Evolutionary conservation across 2,329 filamentous ascomycete species (phyloP).

Genomic region (Fusarium temperatum): DNA sequence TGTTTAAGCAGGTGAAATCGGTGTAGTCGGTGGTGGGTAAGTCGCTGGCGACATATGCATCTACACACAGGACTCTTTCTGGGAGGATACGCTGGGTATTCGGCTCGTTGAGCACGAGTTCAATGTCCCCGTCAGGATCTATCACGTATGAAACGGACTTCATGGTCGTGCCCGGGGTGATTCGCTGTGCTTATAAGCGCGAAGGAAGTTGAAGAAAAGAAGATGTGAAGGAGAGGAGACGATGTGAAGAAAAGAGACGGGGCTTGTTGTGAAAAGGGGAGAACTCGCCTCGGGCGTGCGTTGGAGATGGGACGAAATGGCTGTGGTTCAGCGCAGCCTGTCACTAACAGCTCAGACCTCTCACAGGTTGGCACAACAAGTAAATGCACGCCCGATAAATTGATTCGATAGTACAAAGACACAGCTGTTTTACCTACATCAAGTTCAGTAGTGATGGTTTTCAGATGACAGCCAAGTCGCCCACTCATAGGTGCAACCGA

Average conservation of each 20-base stretch:
- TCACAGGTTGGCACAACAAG: neutral
- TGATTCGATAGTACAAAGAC: fast-evolving
- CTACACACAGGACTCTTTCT: fast-evolving
- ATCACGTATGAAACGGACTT: neutral
- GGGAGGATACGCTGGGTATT: neutral
- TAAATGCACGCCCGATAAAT: neutral
- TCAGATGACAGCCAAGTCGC: neutral
- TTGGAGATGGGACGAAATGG: neutral
- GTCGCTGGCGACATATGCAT: fast-evolving
- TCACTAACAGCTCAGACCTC: neutral
- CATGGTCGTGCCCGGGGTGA: neutral
- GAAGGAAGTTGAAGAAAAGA: too few relatives aligned
- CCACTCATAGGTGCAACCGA: neutral
- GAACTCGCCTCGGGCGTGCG: neutral
- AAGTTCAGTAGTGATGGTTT: neutral
- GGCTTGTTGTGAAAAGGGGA: neutral
- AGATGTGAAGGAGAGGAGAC: neutral
- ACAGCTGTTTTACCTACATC: fast-evolving
- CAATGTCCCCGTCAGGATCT: neutral
- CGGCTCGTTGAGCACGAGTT: neutral
- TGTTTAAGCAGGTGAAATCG: neutral
- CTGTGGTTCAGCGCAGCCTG: fast-evolving
- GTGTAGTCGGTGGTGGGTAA: neutral
- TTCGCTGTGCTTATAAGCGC: too few relatives aligned
- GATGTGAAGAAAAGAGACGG: fast-evolving